Evolutionary conservation across 2,329 filamentous ascomycete genomes (phyloP), one percentile per base, ranked within the genome.

Genomic region (Aspergillus proliferans): DNA sequence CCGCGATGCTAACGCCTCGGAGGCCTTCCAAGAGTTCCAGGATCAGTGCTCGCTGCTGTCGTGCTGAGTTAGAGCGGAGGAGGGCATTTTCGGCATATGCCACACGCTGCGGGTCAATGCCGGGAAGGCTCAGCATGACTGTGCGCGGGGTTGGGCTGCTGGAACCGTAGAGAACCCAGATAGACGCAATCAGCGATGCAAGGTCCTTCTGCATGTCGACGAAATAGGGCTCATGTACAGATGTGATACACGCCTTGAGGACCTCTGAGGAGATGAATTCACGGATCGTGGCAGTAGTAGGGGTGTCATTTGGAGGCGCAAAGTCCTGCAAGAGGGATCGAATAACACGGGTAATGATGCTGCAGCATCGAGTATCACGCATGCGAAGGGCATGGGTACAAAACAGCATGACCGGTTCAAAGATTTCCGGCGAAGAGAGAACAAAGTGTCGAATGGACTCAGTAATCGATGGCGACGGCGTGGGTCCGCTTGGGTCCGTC

Each of bases 131-230:
- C 4, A 90, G 73, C n/a, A 98, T 77, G 36, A 97, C 80, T 4
- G 83, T 74, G 18, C 84, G 78, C 0, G 91, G 88, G 0, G 87
- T 93, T 6, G 76, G 63, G 6, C 86, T 91, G 28, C 81, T 69
- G 0, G 81, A 75, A 10, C 82, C 81, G 65, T 95, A 95, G 52
- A 87, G 80, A 7, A 86, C 79, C 59, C 95, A 77, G 52, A 97
- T 93, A 3, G 85, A 81, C 0, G 91, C 91, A 53, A 98, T 95
- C 34, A 97, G 77, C 19, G 84, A 81, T 0, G 90, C 92, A 19
- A 98, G 78, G 46, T 98, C 91, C 65, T 91, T 92, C 62, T 98
- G 93, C 53, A 94, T 82, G 58, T 98, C 93, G 30, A 96, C 91
- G 69, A 97, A 98, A 69, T 97, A 96, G 0, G 89, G 85, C 58